phyloP scores from a whole-genome alignment of 2,329 filamentous ascomycete species.

The Balansia obtecta region DNA sequence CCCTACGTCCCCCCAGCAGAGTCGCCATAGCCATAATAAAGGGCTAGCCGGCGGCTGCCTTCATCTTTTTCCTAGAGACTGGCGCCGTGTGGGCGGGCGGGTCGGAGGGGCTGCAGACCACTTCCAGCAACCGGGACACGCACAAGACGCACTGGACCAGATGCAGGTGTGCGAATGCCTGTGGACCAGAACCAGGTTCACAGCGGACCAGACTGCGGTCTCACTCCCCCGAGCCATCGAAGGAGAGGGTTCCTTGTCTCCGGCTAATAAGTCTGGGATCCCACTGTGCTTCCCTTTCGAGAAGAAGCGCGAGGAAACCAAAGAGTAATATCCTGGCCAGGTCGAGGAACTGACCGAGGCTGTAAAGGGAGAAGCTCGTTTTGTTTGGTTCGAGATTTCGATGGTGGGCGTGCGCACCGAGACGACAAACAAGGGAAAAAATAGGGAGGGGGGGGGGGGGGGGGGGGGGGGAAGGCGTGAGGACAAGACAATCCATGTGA shows the following conservation, averaged over 20 bases:
- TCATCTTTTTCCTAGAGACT: no score
- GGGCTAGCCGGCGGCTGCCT: background rate
- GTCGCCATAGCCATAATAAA: background rate
- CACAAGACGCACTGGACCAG: background rate
- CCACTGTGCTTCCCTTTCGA: constrained; percentile 8
- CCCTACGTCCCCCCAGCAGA: background rate
- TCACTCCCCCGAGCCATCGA: constrained; percentile 3
- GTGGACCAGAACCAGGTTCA: constrained; percentile 4
- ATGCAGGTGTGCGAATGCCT: background rate
- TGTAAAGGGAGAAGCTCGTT: no score
- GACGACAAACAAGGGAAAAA: no score
- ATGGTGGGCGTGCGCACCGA: no score
- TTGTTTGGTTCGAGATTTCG: no score
- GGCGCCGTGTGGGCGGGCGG: constrained; percentile 6
- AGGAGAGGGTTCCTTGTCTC: constrained; percentile 7
- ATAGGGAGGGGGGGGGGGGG: no score
- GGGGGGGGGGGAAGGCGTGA: no score
- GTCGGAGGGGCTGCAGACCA: constrained; percentile 2
- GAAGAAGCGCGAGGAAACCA: constrained; percentile 6
- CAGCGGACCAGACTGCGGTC: constrained; percentile 4
- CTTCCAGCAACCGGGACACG: background rate
- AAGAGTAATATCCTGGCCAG: constrained; percentile 4
- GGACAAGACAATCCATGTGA: background rate
- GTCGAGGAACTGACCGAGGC: background rate
- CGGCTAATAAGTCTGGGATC: constrained; percentile 7